A percentile compares a stretch with the other conserved stretches of the same genome.
These are phyloP conservation scores for Colletotrichum lini DNA, from an alignment of 2,329 filamentous ascomycete species.

Conservation along the genomic window DNA sequence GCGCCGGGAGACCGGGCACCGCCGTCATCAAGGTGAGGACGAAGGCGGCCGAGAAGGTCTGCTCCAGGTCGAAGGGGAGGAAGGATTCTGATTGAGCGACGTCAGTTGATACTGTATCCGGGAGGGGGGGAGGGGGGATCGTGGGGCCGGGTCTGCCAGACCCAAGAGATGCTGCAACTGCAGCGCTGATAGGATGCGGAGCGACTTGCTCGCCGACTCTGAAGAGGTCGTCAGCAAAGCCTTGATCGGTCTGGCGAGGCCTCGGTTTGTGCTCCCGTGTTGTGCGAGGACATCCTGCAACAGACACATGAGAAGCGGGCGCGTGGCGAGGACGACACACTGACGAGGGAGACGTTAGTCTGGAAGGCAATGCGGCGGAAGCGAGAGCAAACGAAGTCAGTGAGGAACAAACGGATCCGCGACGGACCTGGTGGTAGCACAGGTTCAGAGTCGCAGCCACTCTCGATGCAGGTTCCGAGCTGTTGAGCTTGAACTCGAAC, in stretches of 20 bases:
- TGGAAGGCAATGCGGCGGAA: no score
- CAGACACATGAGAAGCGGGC: conserved; percentile 23
- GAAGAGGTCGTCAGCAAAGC: conserved; percentile 24
- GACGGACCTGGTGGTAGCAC: conserved; percentile 27
- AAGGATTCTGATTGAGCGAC: not conserved
- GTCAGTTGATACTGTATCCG: not conserved
- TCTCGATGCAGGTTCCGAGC: conserved; percentile 18
- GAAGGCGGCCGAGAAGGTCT: conserved; percentile 24
- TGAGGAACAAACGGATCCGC: not conserved
- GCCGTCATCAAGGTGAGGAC: conserved; percentile 9
- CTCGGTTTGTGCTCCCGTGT: conserved; percentile 18
- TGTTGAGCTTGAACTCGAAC: conserved; percentile 32
- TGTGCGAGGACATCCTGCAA: conserved; percentile 15
- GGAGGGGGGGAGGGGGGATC: not conserved
- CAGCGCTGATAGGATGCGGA: conserved; percentile 22
- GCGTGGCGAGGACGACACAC: conserved; percentile 26
- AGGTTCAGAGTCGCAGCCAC: conserved; percentile 25
- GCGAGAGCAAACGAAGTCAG: no score
- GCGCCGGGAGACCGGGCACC: conserved; percentile 7
- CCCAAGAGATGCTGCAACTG: conserved; percentile 21
- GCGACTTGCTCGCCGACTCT: conserved; percentile 26
- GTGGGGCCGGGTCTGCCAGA: not conserved
- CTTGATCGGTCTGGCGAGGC: conserved; percentile 20
- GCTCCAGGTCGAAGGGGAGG: conserved; percentile 32
- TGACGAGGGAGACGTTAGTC: not conserved